Conservation (phyloP, 1,284 basidiomycete genomes). For the Ceratobasidium sp. region DNA sequence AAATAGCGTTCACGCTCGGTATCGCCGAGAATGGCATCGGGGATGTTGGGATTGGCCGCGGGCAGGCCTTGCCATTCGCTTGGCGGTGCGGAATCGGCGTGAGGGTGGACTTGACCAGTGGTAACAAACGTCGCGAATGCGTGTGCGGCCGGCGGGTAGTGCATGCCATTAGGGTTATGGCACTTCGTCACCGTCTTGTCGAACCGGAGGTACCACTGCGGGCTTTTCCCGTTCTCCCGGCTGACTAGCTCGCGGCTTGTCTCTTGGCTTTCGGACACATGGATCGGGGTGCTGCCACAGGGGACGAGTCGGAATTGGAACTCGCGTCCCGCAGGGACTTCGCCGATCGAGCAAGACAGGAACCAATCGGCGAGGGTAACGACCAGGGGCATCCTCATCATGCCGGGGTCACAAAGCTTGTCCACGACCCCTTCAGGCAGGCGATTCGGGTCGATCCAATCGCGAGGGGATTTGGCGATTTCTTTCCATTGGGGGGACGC, state of each 20-base stretch:
- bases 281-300: no score
- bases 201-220: neutral
- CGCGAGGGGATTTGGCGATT: neutral
- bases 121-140: neutral
- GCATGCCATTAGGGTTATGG: neutral
- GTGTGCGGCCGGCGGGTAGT: neutral
- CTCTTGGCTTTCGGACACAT: no score
- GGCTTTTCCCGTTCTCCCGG: neutral
- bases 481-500: neutral
- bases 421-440: neutral
- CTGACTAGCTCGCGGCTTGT: neutral
- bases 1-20: neutral
- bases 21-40: neutral
- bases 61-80: constrained; percentile 1
- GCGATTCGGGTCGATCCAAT: neutral
- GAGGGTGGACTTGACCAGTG: neutral
- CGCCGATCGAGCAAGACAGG: neutral
- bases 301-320: neutral
- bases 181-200: neutral
- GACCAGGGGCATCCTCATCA: neutral
- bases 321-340: neutral
- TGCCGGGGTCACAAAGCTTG: neutral
- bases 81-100: neutral
- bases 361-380: neutral
- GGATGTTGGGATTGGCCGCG: neutral